phyloP scores from a whole-genome alignment of 495 filamentous ascomycete genomes.

The Cercophora sp. region DNA sequence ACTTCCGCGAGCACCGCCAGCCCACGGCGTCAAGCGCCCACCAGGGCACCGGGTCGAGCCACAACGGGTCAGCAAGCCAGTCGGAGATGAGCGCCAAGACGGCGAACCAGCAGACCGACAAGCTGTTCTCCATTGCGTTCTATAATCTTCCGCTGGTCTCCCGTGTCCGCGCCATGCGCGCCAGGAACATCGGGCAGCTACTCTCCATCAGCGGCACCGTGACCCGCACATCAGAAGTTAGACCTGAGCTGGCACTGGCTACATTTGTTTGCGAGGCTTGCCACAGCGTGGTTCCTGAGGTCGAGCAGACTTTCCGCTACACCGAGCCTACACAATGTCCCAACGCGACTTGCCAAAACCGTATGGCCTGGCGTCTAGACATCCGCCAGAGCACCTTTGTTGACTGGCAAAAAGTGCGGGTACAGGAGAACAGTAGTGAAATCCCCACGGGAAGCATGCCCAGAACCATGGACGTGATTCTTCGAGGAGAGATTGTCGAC shows the following conservation, averaged over 20 bases:
- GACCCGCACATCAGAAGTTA: constrained; percentile 92
- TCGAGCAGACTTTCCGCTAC: constrained; percentile 97
- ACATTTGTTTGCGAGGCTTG: constrained; percentile 92
- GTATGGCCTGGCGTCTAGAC: constrained; percentile 85
- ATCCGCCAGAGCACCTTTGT: constrained; percentile 97
- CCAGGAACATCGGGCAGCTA: constrained; percentile 85
- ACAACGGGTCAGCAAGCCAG: constrained; percentile 57
- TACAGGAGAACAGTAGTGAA: constrained; percentile 96
- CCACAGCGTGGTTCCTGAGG: constrained; percentile 72
- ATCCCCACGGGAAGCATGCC: constrained; percentile 99
- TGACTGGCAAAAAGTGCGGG: constrained; percentile 97
- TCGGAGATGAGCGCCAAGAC: constrained; percentile 66
- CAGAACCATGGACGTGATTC: constrained; percentile 92
- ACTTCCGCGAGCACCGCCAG: constrained; percentile 86
- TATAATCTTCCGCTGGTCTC: constrained; percentile 96
- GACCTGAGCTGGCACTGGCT: constrained; percentile 85
- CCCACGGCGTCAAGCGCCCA: constrained; percentile 58
- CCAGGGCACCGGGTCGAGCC: constrained; percentile 66
- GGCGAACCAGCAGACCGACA: constrained; percentile 93
- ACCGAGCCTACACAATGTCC: constrained; percentile 96
- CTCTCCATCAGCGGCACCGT: constrained; percentile 95
- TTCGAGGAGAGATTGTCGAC: constrained; percentile 98
- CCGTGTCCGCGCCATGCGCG: constrained; percentile 81
- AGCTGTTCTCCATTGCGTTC: constrained; percentile 90
- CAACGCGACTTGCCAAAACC: constrained; percentile 85